Percentiles rank a stretch among this genome's conserved stretches.
phyloP scores from a whole-genome alignment of 2,329 filamentous ascomycete genomes.

The Botrytis cinerea region DNA sequence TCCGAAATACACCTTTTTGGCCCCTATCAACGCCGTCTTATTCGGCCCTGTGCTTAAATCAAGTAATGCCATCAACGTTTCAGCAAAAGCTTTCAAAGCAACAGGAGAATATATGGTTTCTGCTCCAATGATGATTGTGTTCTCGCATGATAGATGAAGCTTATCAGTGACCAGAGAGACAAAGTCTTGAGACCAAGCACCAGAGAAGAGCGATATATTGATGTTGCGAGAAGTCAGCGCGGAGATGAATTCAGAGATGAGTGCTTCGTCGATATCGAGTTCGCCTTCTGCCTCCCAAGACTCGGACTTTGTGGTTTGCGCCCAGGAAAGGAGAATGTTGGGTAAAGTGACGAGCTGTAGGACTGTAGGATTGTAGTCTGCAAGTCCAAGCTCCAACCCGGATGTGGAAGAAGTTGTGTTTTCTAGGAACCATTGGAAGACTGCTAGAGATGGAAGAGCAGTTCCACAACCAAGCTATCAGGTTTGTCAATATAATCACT shows the following conservation, averaged over 20 bases:
- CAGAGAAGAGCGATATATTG: slow-evolving; percentile 67
- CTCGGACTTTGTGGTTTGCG: slow-evolving; percentile 29
- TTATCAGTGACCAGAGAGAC: slow-evolving; percentile 53
- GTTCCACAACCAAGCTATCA: slow-evolving; percentile 75
- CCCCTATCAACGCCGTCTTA: slow-evolving; percentile 63
- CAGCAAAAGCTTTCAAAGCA: slow-evolving; percentile 67
- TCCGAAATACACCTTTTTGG: slow-evolving; percentile 81
- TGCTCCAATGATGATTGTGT: slow-evolving; percentile 63
- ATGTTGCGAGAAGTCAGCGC: slow-evolving; percentile 55
- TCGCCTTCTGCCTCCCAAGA: slow-evolving; percentile 40
- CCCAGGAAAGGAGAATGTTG: slow-evolving; percentile 73
- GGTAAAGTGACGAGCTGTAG: slow-evolving; percentile 77
- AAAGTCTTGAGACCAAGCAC: slow-evolving; percentile 70
- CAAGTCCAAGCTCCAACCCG: slow-evolving; percentile 61
- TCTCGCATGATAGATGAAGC: slow-evolving; percentile 36
- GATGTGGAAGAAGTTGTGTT: slow-evolving; percentile 29
- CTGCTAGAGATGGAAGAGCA: slow-evolving; percentile 68
- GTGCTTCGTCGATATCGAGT: slow-evolving; percentile 43
- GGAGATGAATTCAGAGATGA: slow-evolving; percentile 59
- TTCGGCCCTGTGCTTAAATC: slow-evolving; percentile 43
- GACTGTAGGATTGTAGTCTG: slow-evolving; percentile 80
- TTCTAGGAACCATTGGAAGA: slow-evolving; percentile 62
- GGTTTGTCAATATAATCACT: neutral
- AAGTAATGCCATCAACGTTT: slow-evolving; percentile 63
- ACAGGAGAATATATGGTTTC: slow-evolving; percentile 84